Evolutionary conservation across 2,329 filamentous ascomycete species (phyloP), one percentile per base, ranked within the genome.

Genomic region (Talaromyces sp.): DNA sequence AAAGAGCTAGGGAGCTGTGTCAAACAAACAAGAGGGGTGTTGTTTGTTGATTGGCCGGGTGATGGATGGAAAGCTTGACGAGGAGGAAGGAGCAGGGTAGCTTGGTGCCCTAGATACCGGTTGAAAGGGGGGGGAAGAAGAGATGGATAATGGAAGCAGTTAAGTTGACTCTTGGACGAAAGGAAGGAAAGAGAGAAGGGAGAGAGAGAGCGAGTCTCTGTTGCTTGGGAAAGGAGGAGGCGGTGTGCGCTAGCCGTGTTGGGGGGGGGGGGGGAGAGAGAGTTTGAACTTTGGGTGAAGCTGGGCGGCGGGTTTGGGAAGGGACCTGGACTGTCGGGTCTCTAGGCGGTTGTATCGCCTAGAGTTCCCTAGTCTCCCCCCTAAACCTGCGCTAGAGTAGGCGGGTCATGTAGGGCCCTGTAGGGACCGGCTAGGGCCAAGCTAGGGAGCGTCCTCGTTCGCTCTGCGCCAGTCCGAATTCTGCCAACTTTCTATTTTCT

Each of bases 51-150:
- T 55, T 56, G 51, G 58, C 54, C 41, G 27, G 29, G 58, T 35
- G 32, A 35, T 35, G 6, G 60, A 64, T 66, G 63, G 70, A 63
- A 63, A 63, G 68, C 70, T 75, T 75, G 82, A 86, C 85, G 82
- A 80, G 83, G 82, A 81, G 84, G 63, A 63, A 67, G 70, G 67
- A 70, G 68, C 74, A 91, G 89, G 89, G 89, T 91, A 89, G 89
- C 89, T 91, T 84, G 78, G 88, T 90, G 89, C 89, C 89, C 89
- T 91, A 91, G 88, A 80, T 79, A 86, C 74, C 61, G 49, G 55
- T 65, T 62, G 56, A 63, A 62, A 65, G 45, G 19, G 62, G 66
- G 47, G 46, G 44, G 49, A 54, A 55, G 58, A 60, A 58, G 56
- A 61, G 49, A 58, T 60, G 60, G 60, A 58, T 59, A 60, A 33